Percentiles rank a stretch among this genome's conserved stretches.
phyloP scores from a whole-genome alignment of 371 early-diverging fungal species.

The Actinomortierella ambigua region DNA sequence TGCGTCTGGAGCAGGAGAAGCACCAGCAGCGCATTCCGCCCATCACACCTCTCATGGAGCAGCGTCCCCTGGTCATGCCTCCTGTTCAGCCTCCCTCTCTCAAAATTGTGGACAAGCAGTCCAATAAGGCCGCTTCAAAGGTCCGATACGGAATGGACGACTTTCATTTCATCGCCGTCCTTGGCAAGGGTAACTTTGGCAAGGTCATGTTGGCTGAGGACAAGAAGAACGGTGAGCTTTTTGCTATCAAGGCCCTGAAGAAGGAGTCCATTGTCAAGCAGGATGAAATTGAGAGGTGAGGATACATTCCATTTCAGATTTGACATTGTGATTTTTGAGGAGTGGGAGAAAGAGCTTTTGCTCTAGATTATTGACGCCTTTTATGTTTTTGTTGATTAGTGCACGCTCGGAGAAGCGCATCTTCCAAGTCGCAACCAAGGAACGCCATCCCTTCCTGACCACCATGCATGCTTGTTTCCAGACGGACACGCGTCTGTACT shows the following conservation, averaged over 20 bases:
- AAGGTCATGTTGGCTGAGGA: slow-evolving; percentile 92
- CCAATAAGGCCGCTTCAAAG: slow-evolving; percentile 34
- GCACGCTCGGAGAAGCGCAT: slow-evolving; percentile 82
- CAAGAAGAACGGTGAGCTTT: slow-evolving; percentile 63
- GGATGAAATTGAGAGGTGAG: slow-evolving; percentile 82
- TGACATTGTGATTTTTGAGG: no score
- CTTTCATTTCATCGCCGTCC: slow-evolving; percentile 86
- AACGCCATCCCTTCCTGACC: slow-evolving; percentile 92
- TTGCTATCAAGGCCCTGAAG: slow-evolving; percentile 95
- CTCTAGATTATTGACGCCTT: slow-evolving; percentile 50
- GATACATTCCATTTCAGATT: no score
- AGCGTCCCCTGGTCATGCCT: slow-evolving; percentile 29
- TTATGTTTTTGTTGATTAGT: no score
- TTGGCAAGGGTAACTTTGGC: slow-evolving; percentile 96
- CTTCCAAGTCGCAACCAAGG: slow-evolving; percentile 73
- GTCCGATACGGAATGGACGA: slow-evolving; percentile 54
- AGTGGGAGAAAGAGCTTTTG: slow-evolving; percentile 51
- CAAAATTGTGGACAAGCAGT: slow-evolving; percentile 43
- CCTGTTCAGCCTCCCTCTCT: slow-evolving; percentile 27
- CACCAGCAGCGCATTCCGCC: slow-evolving; percentile 15
- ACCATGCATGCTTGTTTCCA: slow-evolving; percentile 92
- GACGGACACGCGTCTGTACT: slow-evolving; percentile 86
- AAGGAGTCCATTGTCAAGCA: slow-evolving; percentile 88
- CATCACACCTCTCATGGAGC: slow-evolving; percentile 11
- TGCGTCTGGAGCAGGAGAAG: slow-evolving; percentile 34